Base-by-base conservation (phyloP, 371 early-diverging fungal species). In the Dichotomocladium elegans region DNA sequence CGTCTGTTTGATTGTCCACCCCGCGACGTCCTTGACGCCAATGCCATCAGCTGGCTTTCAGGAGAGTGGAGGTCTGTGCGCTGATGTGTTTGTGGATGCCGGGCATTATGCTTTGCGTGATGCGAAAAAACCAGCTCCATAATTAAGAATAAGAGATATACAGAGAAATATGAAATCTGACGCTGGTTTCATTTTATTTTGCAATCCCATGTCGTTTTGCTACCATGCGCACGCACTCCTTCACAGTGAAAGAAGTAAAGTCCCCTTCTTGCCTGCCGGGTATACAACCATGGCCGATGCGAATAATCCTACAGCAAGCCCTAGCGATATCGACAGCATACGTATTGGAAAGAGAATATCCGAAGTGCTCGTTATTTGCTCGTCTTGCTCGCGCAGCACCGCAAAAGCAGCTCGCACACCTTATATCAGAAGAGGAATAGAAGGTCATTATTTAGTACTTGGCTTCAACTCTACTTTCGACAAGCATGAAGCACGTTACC, bases 391-490 rank as follows among this genome's bases (percentile, higher is more conserved):
- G 61, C 69, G 63, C 27, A 74, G 51, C 3, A 69, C 44, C 31
- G 69, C 57, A 60, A 68, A 74, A 21, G 72, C 75, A 14, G 69
- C 75, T 37, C 56, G 45, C n/a, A 74, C 75, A 47, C 75, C 75
- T 68, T 40, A 33, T 27, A 4, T 33, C n/a, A n/a, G n/a, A n/a
- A n/a, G n/a, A n/a, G n/a, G n/a, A n/a, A n/a, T n/a, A n/a, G n/a
- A n/a, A n/a, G n/a, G n/a, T n/a, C n/a, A n/a, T n/a, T n/a, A n/a
- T n/a, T n/a, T n/a, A n/a, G n/a, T n/a, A n/a, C n/a, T n/a, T n/a
- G n/a, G n/a, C n/a, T n/a, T n/a, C n/a, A n/a, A n/a, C n/a, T n/a
- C n/a, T n/a, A n/a, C n/a, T n/a, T n/a, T n/a, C n/a, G n/a, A n/a
- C n/a, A n/a, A n/a, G n/a, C 31, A 14, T n/a, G 31, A 17, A 22